Base-by-base conservation (phyloP, 768 basidiomycete genomes). In the Mycena amicta region DNA sequence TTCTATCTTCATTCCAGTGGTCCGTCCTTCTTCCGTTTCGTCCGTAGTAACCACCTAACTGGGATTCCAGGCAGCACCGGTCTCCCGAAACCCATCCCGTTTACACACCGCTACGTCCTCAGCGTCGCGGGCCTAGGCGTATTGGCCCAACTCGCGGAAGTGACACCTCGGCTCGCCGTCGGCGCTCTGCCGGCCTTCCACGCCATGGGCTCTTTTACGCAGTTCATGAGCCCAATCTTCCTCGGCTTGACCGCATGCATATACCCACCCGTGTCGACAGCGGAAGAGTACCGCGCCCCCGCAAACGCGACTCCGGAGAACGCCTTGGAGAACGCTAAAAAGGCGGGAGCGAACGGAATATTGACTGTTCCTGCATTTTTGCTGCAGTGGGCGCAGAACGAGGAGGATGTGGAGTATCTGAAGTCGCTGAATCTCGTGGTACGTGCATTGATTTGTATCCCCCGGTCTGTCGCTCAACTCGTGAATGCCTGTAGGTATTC, bases 1-100 rank as follows among this genome's bases (percentile, higher is more conserved):
- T 37, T 75, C 11, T 83, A 79, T 52, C 68, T 81, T 0, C 80
- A 83, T 68, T 73, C 55, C 68, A 74, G 59, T 6, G 46, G 30
- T 68, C 47, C 1, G 73, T 69, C 20, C 18, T n/a, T 68, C 25
- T 13, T 45, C 12, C 28, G 40, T 0, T 51, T 50, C 12, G 55
- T 71, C 2, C 64, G 66, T n/a, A 5, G 13, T 0, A 61, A 69
- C 2, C 46, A 66, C 12, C 11, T 13, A 5, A 30, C 4, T 46
- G 3, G 22, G 13, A 22, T n/a, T 28, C 22, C 26, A 51, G 52
- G 52, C 31, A 53, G 52, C 52, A 53, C 52, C 30, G 52, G 52
- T 41, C 39, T 53, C 39, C 52, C 52, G 13, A 53, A 53, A 53
- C 28, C 52, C 11, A 53, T 53, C 37, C 52, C 52, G 11, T 12